Percentiles rank a stretch among this genome's conserved stretches.
phyloP scores from a whole-genome alignment of 768 basidiomycete genomes.

The Thelephora ganbajun region DNA sequence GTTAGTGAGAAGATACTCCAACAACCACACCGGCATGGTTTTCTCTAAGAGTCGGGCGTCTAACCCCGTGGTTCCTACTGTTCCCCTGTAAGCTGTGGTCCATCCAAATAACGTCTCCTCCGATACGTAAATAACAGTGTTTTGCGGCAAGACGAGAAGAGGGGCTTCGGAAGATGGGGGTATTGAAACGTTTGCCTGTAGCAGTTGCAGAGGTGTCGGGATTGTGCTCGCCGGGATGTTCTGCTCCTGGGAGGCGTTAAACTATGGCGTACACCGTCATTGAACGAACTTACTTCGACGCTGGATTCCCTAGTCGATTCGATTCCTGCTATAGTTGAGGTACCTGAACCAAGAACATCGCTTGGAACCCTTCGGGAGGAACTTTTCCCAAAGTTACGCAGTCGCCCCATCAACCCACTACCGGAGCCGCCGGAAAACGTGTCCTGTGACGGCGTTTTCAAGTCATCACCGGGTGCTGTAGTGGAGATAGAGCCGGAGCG shows the following conservation, averaged over 20 bases:
- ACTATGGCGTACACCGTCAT: not conserved
- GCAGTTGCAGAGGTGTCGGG: constrained; percentile 38
- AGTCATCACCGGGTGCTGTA: not conserved
- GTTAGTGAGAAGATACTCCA: constrained; percentile 73
- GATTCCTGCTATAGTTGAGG: not conserved
- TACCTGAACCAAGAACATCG: not conserved
- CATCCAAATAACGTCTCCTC: constrained; percentile 71
- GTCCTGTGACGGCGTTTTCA: not conserved
- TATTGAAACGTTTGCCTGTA: constrained; percentile 45
- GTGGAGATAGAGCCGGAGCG: not conserved
- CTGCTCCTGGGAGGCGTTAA: constrained; percentile 12
- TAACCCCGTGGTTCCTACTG: constrained; percentile 39
- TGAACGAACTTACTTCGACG: too few relatives aligned
- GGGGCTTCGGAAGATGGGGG: constrained; percentile 73
- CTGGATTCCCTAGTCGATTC: too few relatives aligned
- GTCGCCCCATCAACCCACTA: constrained; percentile 1
- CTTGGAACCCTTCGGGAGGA: not conserved
- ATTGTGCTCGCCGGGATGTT: constrained; percentile 10
- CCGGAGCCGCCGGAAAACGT: not conserved
- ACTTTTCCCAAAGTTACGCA: constrained; percentile 2
- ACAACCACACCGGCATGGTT: constrained; percentile 74
- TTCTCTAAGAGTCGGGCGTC: constrained; percentile 52
- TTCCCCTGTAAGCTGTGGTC: constrained; percentile 64
- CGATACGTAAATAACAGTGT: constrained; percentile 60
- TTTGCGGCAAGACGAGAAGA: constrained; percentile 37